Percentiles rank a stretch among this genome's conserved stretches.
phyloP scores from a whole-genome alignment of 2,329 filamentous ascomycete genomes.

The Chaetomiaceae sp. region DNA sequence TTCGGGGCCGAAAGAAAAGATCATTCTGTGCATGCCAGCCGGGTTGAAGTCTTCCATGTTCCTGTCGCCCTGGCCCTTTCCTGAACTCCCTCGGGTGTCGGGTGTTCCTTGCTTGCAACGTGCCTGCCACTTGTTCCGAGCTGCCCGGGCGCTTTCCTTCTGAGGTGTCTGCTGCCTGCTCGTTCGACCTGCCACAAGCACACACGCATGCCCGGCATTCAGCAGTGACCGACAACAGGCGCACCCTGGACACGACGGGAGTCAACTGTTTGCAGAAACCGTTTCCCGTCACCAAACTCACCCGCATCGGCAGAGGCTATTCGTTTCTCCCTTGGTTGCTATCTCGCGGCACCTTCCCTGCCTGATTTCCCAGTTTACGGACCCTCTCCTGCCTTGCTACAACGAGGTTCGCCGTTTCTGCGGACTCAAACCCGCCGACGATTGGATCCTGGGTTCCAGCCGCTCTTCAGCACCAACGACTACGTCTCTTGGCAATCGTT shows the following conservation, averaged over 20 bases:
- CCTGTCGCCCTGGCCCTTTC: neutral
- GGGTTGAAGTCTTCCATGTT: neutral
- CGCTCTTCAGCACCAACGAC: constrained; percentile 9
- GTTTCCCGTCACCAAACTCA: constrained; percentile 13
- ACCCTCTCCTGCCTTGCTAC: constrained; percentile 1
- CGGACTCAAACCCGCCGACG: neutral
- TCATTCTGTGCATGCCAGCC: too few species aligned
- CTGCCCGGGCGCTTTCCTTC: neutral
- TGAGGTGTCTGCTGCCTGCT: constrained; percentile 1
- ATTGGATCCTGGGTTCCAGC: neutral
- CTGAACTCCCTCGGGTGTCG: neutral
- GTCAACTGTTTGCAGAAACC: constrained; percentile 11
- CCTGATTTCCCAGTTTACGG: constrained; percentile 6
- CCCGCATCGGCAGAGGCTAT: constrained; percentile 12
- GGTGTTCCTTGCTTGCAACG: neutral
- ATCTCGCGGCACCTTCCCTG: constrained; percentile 3
- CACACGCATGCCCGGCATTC: constrained; percentile 12
- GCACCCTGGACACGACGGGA: neutral
- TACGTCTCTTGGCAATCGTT: constrained; percentile 15
- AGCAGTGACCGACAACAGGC: constrained; percentile 11
- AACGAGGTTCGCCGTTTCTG: constrained; percentile 8
- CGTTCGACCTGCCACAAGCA: constrained; percentile 7
- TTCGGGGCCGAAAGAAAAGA: too few species aligned
- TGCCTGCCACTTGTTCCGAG: neutral
- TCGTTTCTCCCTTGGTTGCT: constrained; percentile 5